phyloP scores from a whole-genome alignment of 2,329 filamentous ascomycete species.

The Beauveria sp. region DNA sequence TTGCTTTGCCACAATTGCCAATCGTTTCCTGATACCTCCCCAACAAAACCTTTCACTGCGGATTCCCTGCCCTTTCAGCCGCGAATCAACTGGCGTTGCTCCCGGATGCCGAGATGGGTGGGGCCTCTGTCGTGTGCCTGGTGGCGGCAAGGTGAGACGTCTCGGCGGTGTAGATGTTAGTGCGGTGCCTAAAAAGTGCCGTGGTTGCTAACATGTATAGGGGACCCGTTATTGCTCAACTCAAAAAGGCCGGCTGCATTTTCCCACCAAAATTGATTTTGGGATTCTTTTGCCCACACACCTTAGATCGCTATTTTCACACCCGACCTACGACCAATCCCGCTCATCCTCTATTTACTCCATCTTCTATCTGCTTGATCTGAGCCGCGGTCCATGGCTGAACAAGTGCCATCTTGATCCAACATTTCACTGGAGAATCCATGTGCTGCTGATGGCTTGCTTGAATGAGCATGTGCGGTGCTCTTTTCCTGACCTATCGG shows the following conservation, averaged over 20 bases:
- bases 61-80: neutral
- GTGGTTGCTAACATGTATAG: neutral
- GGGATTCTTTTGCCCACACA: neutral
- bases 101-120: slow-evolving; percentile 10
- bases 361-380: neutral
- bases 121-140: slow-evolving; percentile 8
- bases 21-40: neutral
- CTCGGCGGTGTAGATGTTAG: neutral
- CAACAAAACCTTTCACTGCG: slow-evolving; percentile 3
- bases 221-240: neutral
- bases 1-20: neutral
- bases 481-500: neutral
- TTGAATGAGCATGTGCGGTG: neutral
- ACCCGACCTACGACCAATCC: neutral
- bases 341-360: neutral
- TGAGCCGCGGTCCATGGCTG: neutral
- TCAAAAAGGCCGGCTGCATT: neutral
- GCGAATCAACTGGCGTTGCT: slow-evolving; percentile 9
- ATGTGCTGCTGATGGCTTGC: too few species aligned
- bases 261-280: slow-evolving; percentile 1
- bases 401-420: neutral
- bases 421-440: neutral
- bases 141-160: neutral
- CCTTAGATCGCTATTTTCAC: neutral
- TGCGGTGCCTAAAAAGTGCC: too few species aligned